Evolutionary conservation across 2,329 filamentous ascomycete species (phyloP).

Genomic region (Trichoderma gracile): DNA sequence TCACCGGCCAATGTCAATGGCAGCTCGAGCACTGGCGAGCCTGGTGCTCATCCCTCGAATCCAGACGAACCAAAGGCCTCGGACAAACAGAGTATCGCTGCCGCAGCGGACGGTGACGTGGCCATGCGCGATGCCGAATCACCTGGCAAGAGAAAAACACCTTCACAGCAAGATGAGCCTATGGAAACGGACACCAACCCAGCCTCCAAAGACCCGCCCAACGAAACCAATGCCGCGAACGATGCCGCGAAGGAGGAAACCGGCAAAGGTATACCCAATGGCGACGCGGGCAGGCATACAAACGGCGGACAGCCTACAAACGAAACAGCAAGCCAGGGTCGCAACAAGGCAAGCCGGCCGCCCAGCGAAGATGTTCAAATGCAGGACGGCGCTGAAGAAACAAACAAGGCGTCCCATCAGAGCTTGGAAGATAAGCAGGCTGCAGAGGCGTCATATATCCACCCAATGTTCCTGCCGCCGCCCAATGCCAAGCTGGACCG

Average conservation of each 20-base stretch:
- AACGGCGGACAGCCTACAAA: neutral
- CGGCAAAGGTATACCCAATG: slow-evolving; percentile 9
- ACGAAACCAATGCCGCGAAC: slow-evolving; percentile 7
- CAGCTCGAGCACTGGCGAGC: slow-evolving; percentile 18
- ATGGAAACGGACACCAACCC: slow-evolving; percentile 20
- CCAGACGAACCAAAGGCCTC: slow-evolving; percentile 25
- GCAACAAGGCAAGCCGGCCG: slow-evolving; percentile 14
- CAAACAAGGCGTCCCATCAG: slow-evolving; percentile 42
- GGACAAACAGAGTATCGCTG: slow-evolving; percentile 23
- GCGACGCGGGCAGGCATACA: slow-evolving; percentile 2
- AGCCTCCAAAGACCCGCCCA: neutral
- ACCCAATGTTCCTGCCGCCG: slow-evolving; percentile 73
- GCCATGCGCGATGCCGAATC: slow-evolving; percentile 38
- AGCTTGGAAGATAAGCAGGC: neutral
- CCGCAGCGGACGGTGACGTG: slow-evolving; percentile 30
- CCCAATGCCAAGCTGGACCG: slow-evolving; percentile 62
- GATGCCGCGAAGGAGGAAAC: slow-evolving; percentile 4
- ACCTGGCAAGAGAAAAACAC: slow-evolving; percentile 30
- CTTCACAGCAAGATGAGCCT: slow-evolving; percentile 25
- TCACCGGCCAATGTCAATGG: slow-evolving; percentile 32
- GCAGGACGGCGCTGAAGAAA: slow-evolving; percentile 23
- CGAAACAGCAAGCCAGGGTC: slow-evolving; percentile 2
- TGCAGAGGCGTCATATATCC: slow-evolving; percentile 57
- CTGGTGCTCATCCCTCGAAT: neutral
- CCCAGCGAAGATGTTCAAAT: slow-evolving; percentile 32